A percentile compares a stretch with the other conserved stretches of the same genome.
These are phyloP conservation scores for Osmanthus fragrans DNA, from an alignment of 257 asterid species.

Conservation along the genomic window DNA sequence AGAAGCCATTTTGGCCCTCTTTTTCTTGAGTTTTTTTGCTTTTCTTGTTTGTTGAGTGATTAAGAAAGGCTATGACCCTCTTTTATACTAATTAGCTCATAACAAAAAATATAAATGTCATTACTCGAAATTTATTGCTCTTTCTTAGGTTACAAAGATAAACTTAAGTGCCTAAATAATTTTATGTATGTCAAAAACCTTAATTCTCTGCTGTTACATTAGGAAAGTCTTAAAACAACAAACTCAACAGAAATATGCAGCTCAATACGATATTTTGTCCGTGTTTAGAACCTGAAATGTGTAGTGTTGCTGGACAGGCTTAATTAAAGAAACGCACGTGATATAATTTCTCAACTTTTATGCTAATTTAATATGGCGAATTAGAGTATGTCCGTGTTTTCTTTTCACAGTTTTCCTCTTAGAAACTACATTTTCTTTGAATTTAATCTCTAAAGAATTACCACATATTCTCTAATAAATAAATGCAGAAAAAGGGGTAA, in stretches of 20 bases:
- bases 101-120: not conserved
- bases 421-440: too few relatives aligned
- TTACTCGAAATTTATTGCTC: not conserved
- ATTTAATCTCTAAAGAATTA: too few relatives aligned
- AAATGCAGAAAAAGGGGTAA: too few relatives aligned
- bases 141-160: not conserved
- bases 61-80: not conserved
- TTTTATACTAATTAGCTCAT: not conserved
- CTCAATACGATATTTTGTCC: too few relatives aligned
- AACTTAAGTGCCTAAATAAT: not conserved
- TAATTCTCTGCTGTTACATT: not conserved
- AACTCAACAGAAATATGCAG: not conserved
- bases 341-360: too few relatives aligned
- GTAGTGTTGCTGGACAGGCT: too few relatives aligned
- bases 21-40: not conserved
- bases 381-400: too few relatives aligned
- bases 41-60: not conserved
- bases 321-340: too few relatives aligned
- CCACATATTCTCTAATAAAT: too few relatives aligned
- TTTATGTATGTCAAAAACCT: not conserved
- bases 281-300: too few relatives aligned
- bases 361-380: too few relatives aligned
- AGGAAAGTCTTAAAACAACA: not conserved
- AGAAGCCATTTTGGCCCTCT: not conserved
- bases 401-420: too few relatives aligned